Conservation (phyloP, 2,329 filamentous ascomycete genomes). For the Colletotrichum sp. region DNA sequence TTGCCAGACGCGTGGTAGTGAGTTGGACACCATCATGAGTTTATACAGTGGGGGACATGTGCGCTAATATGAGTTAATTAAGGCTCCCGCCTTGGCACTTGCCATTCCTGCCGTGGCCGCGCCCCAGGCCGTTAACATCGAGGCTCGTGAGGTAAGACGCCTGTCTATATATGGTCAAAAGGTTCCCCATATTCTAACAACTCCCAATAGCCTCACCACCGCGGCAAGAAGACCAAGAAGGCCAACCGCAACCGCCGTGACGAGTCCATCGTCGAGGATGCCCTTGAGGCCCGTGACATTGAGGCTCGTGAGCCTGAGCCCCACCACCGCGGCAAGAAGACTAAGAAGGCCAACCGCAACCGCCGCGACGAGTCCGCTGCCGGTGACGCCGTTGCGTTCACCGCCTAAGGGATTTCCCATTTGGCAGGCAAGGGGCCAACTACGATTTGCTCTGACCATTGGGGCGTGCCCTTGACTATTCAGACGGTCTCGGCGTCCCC, state of each 20-base stretch:
- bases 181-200: neutral
- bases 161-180: neutral
- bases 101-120: conserved; percentile 10
- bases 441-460: neutral
- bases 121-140: conserved; percentile 6
- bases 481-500: neutral
- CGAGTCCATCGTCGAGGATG: neutral
- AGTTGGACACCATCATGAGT: neutral
- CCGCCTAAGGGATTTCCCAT: neutral
- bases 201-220: conserved; percentile 19
- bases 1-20: conserved; percentile 17
- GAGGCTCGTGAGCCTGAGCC: conserved; percentile 24
- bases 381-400: conserved; percentile 1
- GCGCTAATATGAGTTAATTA: neutral
- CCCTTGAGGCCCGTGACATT: conserved; percentile 22
- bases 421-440: conserved; percentile 4
- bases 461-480: neutral
- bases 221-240: conserved; percentile 19
- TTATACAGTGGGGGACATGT: neutral
- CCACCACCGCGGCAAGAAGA: conserved; percentile 21
- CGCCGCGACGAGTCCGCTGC: neutral
- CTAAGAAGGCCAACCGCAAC: conserved; percentile 1
- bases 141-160: conserved; percentile 20
- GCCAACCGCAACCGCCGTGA: conserved; percentile 4
- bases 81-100: conserved; percentile 20